These are phyloP conservation scores for Metarhizium sp. DNA, from an alignment of 2,329 filamentous ascomycete species.

Conservation along the genomic window DNA sequence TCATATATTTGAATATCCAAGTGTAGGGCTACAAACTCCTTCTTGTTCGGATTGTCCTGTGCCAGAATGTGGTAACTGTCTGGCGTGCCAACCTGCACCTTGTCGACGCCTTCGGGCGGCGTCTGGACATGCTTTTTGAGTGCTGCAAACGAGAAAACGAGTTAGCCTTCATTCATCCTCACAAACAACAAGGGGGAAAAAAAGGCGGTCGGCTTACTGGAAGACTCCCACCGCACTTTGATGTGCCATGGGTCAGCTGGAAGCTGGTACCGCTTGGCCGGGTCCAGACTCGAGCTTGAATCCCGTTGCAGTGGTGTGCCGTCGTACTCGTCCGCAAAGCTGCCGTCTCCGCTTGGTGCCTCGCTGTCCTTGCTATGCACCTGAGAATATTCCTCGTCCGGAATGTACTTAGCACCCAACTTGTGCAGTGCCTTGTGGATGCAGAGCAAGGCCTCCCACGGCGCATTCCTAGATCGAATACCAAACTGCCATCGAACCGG, in stretches of 20 bases:
- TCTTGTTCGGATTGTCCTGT: conserved; percentile 31
- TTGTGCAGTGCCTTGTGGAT: conserved; percentile 88
- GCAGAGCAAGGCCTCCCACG: conserved; percentile 87
- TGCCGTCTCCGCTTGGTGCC: conserved; percentile 26
- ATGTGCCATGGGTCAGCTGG: conserved; percentile 94
- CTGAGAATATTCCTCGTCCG: conserved; percentile 49
- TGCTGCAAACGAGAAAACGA: conserved; percentile 1
- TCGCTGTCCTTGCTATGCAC: conserved; percentile 32
- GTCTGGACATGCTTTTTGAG: conserved; percentile 5
- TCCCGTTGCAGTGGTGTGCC: conserved; percentile 23
- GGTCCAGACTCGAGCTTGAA: conserved; percentile 36
- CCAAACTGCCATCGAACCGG: conserved; percentile 96
- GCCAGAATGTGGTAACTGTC: conserved; percentile 30
- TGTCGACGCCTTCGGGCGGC: conserved; percentile 7
- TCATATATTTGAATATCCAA: conserved; percentile 95
- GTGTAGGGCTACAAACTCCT: conserved; percentile 78
- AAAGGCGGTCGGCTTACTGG: conserved; percentile 51
- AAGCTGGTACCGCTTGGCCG: conserved; percentile 62
- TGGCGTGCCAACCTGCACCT: conserved; percentile 14
- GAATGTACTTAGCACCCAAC: conserved; percentile 81
- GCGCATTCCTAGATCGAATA: conserved; percentile 87
- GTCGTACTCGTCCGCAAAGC: conserved; percentile 30
- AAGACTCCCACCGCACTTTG: conserved; percentile 77
- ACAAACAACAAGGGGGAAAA: background rate
- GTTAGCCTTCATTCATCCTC: background rate